These are phyloP conservation scores for Cucumis cinereus DNA, from an alignment of 306 rosid genomes.

Conservation along the genomic window DNA sequence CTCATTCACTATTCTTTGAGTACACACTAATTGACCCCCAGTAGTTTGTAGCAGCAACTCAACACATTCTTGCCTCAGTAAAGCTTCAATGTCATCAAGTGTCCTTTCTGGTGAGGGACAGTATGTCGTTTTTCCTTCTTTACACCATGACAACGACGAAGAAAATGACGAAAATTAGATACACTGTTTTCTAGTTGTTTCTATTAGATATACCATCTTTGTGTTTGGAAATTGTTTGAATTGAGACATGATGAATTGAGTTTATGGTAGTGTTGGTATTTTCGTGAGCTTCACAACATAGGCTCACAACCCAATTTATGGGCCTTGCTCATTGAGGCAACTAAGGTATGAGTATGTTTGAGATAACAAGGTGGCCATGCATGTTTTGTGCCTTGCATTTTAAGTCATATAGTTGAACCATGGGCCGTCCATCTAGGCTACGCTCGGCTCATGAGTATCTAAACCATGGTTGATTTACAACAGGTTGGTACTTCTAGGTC, in stretches of 20 bases:
- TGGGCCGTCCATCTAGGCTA: too few relatives aligned
- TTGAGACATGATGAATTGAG: too few relatives aligned
- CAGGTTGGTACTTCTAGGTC: too few relatives aligned
- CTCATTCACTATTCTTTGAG: background rate
- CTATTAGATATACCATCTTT: background rate
- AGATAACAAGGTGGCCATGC: too few relatives aligned
- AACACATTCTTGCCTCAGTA: background rate
- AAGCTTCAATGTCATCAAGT: background rate
- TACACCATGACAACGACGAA: background rate
- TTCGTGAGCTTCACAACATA: too few relatives aligned
- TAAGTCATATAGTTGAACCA: too few relatives aligned
- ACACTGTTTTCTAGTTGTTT: background rate
- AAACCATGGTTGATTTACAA: too few relatives aligned
- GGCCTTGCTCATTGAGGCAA: too few relatives aligned
- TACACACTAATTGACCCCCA: background rate
- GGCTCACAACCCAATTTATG: too few relatives aligned
- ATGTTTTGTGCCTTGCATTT: too few relatives aligned
- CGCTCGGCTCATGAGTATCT: too few relatives aligned
- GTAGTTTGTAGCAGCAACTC: background rate
- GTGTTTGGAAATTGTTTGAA: background rate
- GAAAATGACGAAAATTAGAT: background rate
- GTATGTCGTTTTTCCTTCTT: background rate
- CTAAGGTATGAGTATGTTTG: too few relatives aligned
- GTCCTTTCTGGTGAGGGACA: background rate
- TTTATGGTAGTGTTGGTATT: background rate